phyloP scores from a whole-genome alignment of 1,284 basidiomycete species.

The Bjerkandera adusta region DNA sequence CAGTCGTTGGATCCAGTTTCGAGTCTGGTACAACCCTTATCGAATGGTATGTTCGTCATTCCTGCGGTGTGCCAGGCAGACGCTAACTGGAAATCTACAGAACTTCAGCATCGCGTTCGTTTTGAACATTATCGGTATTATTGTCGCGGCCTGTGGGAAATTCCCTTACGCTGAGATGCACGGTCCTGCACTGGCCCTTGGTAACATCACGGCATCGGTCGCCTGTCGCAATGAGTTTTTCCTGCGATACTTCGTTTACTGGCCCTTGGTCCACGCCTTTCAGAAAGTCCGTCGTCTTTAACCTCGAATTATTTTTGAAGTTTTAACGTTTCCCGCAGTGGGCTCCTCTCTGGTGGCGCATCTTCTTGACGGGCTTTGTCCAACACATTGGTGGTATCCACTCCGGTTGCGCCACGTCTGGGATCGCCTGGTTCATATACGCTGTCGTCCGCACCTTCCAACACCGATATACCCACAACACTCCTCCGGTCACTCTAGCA shows the following conservation, averaged over 20 bases:
- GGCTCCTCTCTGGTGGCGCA: slow-evolving; percentile 13
- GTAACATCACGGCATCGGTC: slow-evolving; percentile 13
- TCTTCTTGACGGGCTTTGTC: slow-evolving; percentile 14
- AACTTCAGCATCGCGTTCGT: slow-evolving; percentile 8
- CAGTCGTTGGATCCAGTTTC: slow-evolving; percentile 12
- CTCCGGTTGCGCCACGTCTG: slow-evolving; percentile 13
- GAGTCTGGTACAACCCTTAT: slow-evolving; percentile 18
- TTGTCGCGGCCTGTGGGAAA: slow-evolving; percentile 9
- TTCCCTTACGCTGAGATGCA: slow-evolving; percentile 14
- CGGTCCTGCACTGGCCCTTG: slow-evolving; percentile 13
- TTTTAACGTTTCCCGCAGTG: slow-evolving; percentile 3
- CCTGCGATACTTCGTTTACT: slow-evolving; percentile 14
- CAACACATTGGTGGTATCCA: slow-evolving; percentile 17
- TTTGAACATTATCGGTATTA: slow-evolving; percentile 14
- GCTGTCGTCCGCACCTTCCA: slow-evolving; percentile 14
- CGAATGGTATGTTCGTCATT: slow-evolving; percentile 9
- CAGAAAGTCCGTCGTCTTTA: slow-evolving; percentile 7
- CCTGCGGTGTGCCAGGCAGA: neutral
- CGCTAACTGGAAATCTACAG: neutral
- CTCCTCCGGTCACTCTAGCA: slow-evolving; percentile 11
- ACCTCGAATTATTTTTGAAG: neutral
- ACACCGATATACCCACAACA: slow-evolving; percentile 8
- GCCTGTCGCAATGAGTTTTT: slow-evolving; percentile 17
- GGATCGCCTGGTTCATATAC: slow-evolving; percentile 17
- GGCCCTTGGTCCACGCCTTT: slow-evolving; percentile 14